Evolutionary conservation across 2,329 filamentous ascomycete genomes (phyloP).

Genomic region (Fusarium hainanense): DNA sequence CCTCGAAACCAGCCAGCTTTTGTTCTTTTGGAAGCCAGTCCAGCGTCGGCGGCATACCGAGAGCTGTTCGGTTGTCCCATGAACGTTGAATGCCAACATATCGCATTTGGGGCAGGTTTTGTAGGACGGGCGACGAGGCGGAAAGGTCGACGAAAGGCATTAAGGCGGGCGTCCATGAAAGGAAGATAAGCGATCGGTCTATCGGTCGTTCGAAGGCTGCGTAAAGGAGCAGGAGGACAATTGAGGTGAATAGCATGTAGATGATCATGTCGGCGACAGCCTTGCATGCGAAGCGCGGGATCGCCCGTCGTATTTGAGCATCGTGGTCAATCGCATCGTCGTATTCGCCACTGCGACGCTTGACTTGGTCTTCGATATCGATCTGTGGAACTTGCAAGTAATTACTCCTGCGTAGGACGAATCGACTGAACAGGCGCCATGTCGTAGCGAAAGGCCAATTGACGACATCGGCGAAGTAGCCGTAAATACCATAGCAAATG

Average conservation of each 20-base stretch:
- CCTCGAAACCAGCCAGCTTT: constrained; percentile 41
- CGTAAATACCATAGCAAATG: constrained; percentile 29
- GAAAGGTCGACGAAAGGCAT: constrained; percentile 51
- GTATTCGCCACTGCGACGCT: background rate
- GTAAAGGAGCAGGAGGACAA: constrained; percentile 38
- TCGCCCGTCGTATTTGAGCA: background rate
- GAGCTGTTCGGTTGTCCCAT: constrained; percentile 48
- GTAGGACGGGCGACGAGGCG: constrained; percentile 43
- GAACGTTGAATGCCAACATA: constrained; percentile 34
- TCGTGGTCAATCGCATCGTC: background rate
- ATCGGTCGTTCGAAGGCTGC: constrained; percentile 42
- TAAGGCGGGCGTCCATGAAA: constrained; percentile 51
- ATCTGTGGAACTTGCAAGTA: constrained; percentile 42
- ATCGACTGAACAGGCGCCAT: constrained; percentile 13
- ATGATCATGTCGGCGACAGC: background rate
- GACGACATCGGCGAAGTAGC: constrained; percentile 43
- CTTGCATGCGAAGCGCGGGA: background rate
- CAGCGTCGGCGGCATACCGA: constrained; percentile 26
- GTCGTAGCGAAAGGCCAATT: constrained; percentile 39
- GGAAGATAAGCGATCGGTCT: constrained; percentile 49
- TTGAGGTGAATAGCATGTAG: background rate
- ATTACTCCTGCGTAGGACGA: background rate
- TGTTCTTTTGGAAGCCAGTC: constrained; percentile 46
- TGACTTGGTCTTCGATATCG: constrained; percentile 34
- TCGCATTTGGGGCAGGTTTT: constrained; percentile 39